phyloP scores from a whole-genome alignment of 495 filamentous ascomycete genomes.

The Podospora bellae-mahoneyi region DNA sequence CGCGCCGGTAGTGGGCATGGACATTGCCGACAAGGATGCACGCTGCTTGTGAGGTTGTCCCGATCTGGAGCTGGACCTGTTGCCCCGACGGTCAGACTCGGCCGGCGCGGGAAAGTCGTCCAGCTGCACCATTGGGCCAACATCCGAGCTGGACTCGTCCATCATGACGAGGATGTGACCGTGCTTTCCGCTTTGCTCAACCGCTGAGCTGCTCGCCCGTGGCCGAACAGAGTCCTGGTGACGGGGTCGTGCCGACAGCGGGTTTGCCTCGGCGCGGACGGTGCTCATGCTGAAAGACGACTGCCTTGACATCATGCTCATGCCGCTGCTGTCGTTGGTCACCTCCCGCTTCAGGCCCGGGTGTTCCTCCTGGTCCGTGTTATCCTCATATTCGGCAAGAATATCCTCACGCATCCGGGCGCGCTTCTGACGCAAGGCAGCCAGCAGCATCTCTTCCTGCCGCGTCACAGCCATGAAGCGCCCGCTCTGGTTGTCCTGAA shows the following conservation, averaged over 20 bases:
- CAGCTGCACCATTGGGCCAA: conserved; percentile 32
- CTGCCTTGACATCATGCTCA: conserved; percentile 30
- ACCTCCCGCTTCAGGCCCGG: conserved; percentile 19
- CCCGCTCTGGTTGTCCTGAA: conserved; percentile 42
- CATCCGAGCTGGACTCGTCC: conserved; percentile 18
- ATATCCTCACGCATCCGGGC: conserved; percentile 72
- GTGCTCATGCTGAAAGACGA: conserved; percentile 29
- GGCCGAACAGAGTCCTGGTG: conserved; percentile 14
- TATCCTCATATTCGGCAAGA: conserved; percentile 54
- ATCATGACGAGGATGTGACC: conserved; percentile 30
- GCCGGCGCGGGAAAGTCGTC: conserved; percentile 31
- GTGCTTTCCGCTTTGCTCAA: conserved; percentile 2
- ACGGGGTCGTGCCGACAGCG: conserved; percentile 25
- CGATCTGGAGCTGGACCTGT: conserved; percentile 22
- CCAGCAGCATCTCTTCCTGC: conserved; percentile 79
- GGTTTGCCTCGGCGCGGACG: conserved; percentile 20
- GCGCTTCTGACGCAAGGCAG: conserved; percentile 74
- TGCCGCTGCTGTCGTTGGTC: conserved; percentile 27
- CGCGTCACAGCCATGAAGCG: conserved; percentile 81
- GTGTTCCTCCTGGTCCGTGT: conserved; percentile 22
- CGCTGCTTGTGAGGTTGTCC: conserved; percentile 18
- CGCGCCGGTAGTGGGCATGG: conserved; percentile 1
- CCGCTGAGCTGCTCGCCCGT: conserved; percentile 10
- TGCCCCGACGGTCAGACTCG: conserved; percentile 12
- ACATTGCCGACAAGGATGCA: conserved; percentile 11